Evolutionary conservation across 2,329 filamentous ascomycete species (phyloP), one percentile per base, ranked within the genome.

Genomic region (Fusarium annulatum): DNA sequence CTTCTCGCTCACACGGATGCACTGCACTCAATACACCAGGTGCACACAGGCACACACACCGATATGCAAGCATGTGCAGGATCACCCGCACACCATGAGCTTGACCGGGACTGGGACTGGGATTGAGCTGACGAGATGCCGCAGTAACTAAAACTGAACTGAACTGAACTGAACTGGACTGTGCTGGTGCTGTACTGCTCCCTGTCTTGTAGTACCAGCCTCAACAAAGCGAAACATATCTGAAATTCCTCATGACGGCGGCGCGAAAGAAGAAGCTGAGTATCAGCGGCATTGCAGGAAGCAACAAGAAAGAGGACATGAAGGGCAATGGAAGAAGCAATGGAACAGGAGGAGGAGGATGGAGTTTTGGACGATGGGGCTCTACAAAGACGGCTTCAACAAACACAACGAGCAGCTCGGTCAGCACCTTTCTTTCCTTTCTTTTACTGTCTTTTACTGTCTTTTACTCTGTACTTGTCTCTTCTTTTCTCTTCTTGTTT

Each of bases 341-440:
- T 61, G 67, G 41, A 18, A 48, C 30, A 42, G 69, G 69, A 58
- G 59, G 69, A 16, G 61, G 71, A 21, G 63, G 71, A 30, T 73
- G 71, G 71, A 64, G 70, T 39, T 73, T 73, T 71, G 71, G 62
- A 45, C 71, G 71, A 41, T 73, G 71, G 71, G 62, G 71, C 8
- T 56, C 70, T 64, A 61, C 61, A 18, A 73, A 45, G 23, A 51
- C 71, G 34, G 49, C 56, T 57, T 71, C 62, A 41, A 59, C 66
- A 52, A 71, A 51, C 46, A 71, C 56, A 3, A 66, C 39, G 8
- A 53, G 12, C 48, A 69, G 28, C 41, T 48, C 41, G 51, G 71
- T 74, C 30, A 58, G 71, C 56, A 39, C 21, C 18, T 67, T 26
- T 34, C 15, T 16, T 43, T 30, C 30, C 19, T 53, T 10, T 51